phyloP scores from a whole-genome alignment of 1,139 yeast species.

The Geotrichum armillariae region DNA sequence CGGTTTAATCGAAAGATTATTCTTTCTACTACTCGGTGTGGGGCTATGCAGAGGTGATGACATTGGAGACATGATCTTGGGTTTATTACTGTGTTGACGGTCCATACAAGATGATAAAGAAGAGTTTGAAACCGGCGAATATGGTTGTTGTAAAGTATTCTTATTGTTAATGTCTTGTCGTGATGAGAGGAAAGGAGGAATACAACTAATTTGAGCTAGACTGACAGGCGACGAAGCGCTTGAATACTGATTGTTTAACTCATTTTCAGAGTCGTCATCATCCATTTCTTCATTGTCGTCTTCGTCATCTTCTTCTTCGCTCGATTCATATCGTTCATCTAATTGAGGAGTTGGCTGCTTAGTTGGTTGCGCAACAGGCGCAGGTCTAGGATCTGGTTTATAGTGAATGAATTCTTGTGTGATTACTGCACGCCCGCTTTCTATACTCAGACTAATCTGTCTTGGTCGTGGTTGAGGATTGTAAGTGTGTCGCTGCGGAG shows the following conservation, averaged over 20 bases:
- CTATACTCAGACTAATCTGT: not conserved
- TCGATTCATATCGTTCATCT: conserved; percentile 4
- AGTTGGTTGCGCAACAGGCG: not conserved
- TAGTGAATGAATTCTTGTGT: not conserved
- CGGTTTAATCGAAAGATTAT: not conserved
- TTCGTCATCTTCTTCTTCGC: conserved; percentile 10
- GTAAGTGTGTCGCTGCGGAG: too few species aligned
- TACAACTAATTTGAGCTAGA: not conserved
- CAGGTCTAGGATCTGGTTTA: too few species aligned
- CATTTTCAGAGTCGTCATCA: not conserved
- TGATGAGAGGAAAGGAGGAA: too few species aligned
- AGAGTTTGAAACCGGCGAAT: not conserved
- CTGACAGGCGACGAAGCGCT: too few species aligned
- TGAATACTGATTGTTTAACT: too few species aligned
- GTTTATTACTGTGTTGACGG: not conserved
- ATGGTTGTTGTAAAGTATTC: not conserved
- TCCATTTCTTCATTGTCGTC: not conserved
- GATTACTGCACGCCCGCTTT: not conserved
- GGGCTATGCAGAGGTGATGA: not conserved
- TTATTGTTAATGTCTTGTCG: not conserved
- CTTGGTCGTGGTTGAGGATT: too few species aligned
- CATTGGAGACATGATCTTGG: conserved; percentile 5
- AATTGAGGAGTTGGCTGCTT: not conserved
- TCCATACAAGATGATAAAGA: conserved; percentile 1
- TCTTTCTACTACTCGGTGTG: not conserved